Evolutionary conservation across 371 early-diverging fungal species (phyloP), one percentile per base, ranked within the genome.

Genomic region (Mortierella sp.): DNA sequence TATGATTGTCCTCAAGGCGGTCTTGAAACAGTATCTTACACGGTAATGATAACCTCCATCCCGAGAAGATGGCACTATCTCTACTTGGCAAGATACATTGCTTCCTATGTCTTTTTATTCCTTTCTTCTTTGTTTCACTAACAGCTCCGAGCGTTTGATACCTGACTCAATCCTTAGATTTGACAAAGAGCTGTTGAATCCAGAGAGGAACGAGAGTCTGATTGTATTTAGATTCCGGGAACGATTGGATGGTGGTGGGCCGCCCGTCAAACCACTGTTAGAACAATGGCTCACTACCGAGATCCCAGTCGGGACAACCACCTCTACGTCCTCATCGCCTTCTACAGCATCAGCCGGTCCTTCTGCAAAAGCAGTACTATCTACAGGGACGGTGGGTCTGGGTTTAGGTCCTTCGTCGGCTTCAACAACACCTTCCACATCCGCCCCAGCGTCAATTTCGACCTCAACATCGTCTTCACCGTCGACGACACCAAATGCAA

Each of bases 151-250:
- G 16, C 15, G 16, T 57, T 57, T n/a, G n/a, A n/a, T n/a, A n/a
- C n/a, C n/a, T n/a, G n/a, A n/a, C n/a, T n/a, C n/a, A n/a, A n/a
- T 23, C 11, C 30, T 14, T 45, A 83, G 83, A 48, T 83, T 81
- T 56, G 75, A 82, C 58, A 82, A 74, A 28, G 79, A 83, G 52
- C 69, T 85, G 9, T 62, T 87, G 53, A 81, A 83, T 44, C 84
- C 84, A 2, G 76, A 85, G 16, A 81, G 72, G 48, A 76, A 81
- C 7, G 72, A 85, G 9, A 74, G 62, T 25, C 55, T 62, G 19
- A 82, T 91, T 37, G 80, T 74, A 14, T 85, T 91, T 52, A 80
- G 84, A 28, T 91, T 88, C 53, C 55, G 88, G 37, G 90, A 89
- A 48, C 86, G 87, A 18, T 63, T 88, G 16, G 88, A 88, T 68